Percentiles rank a stretch among this genome's conserved stretches.
Conservation (phyloP, 768 basidiomycete genomes). For the Lactifluus subvellereus region DNA sequence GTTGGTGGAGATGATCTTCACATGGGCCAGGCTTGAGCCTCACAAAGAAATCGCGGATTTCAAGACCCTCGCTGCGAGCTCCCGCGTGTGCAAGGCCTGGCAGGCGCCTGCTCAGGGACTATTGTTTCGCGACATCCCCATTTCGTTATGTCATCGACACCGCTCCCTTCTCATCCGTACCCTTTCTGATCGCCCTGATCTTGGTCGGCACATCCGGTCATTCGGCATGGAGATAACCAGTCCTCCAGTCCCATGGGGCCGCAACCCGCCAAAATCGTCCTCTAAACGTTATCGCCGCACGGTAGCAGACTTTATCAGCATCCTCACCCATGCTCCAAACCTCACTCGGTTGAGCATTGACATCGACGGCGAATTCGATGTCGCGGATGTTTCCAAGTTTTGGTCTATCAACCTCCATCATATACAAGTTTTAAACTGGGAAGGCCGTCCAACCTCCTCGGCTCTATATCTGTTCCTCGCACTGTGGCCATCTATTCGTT, state of each 20-base stretch:
- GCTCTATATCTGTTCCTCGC: slow-evolving; percentile 10
- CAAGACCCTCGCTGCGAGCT: slow-evolving; percentile 12
- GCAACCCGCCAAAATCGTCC: neutral
- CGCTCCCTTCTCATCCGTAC: slow-evolving; percentile 6
- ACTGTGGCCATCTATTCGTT: slow-evolving; percentile 15
- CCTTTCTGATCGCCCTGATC: slow-evolving; percentile 6
- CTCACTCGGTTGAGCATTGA: slow-evolving; percentile 16
- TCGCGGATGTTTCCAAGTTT: neutral
- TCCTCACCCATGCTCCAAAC: slow-evolving; percentile 13
- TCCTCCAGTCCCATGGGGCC: slow-evolving; percentile 14
- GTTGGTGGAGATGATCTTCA: slow-evolving; percentile 18
- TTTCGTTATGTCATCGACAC: slow-evolving; percentile 11
- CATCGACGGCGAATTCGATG: slow-evolving; percentile 16
- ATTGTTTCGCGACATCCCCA: slow-evolving; percentile 15
- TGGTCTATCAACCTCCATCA: slow-evolving; percentile 13
- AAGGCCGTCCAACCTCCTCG: slow-evolving; percentile 18
- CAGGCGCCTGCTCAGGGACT: slow-evolving; percentile 10
- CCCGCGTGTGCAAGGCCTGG: slow-evolving; percentile 19
- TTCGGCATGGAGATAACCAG: slow-evolving; percentile 18
- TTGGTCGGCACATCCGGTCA: slow-evolving; percentile 16
- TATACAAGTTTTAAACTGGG: slow-evolving; percentile 17
- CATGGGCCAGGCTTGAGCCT: slow-evolving; percentile 11
- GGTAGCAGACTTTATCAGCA: slow-evolving; percentile 11
- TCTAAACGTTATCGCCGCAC: slow-evolving; percentile 1
- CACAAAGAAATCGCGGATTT: slow-evolving; percentile 4